Conservation (phyloP, 768 basidiomycete species). For the Collybia sordida region DNA sequence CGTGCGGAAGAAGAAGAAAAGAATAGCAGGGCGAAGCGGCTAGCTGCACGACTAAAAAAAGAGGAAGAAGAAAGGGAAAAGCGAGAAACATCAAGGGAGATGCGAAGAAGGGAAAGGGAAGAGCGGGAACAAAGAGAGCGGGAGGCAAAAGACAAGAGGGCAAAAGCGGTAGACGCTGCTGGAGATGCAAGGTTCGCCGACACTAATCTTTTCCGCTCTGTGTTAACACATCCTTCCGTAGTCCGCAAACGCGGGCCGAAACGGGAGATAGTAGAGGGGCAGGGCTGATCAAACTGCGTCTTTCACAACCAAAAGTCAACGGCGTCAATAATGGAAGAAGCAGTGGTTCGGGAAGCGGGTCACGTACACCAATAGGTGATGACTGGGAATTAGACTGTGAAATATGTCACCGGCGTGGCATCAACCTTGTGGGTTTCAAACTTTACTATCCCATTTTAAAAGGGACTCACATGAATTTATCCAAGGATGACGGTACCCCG, state of each 20-base stretch:
- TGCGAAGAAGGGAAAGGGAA: constrained; percentile 49
- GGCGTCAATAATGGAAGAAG: not conserved
- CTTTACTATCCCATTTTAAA: not conserved
- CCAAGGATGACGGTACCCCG: constrained; percentile 75
- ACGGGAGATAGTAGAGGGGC: not conserved
- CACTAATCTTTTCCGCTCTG: not conserved
- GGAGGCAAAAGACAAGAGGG: constrained; percentile 29
- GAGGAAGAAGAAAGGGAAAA: constrained; percentile 54
- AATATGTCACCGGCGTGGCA: constrained; percentile 69
- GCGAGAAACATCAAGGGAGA: constrained; percentile 62
- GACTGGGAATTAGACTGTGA: constrained; percentile 91
- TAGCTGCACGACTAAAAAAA: constrained; percentile 54
- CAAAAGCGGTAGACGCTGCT: constrained; percentile 15
- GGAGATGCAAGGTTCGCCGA: constrained; percentile 7
- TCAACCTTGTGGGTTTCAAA: constrained; percentile 61
- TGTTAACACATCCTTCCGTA: not conserved
- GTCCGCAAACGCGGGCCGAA: constrained; percentile 6
- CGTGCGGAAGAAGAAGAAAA: constrained; percentile 70
- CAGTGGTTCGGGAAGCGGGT: constrained; percentile 25
- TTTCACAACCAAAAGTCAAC: not conserved
- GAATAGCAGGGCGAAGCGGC: constrained; percentile 57
- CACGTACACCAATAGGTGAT: constrained; percentile 54
- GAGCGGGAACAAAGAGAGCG: constrained; percentile 17
- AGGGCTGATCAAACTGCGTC: no score
- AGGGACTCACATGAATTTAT: constrained; percentile 5